Evolutionary conservation across 2,329 filamentous ascomycete genomes (phyloP).

Genomic region (Dactylellina cionopaga): DNA sequence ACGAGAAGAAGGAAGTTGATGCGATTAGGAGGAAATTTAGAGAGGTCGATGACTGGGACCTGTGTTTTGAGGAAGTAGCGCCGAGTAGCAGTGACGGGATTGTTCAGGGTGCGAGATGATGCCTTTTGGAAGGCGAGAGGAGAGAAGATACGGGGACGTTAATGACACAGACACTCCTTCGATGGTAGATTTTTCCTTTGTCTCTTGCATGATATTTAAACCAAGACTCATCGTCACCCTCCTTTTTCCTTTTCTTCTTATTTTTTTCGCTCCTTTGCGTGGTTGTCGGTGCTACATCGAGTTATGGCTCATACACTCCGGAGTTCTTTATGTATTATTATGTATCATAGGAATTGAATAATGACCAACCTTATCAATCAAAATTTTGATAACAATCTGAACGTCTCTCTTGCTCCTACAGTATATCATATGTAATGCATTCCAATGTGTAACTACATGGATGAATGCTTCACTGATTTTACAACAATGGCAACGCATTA

Average conservation of each 20-base stretch:
- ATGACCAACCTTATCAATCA: background rate
- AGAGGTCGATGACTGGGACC: conserved; percentile 47
- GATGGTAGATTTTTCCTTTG: conserved; percentile 32
- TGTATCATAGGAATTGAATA: background rate
- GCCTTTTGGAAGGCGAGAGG: too few species aligned
- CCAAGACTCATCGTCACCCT: too few species aligned
- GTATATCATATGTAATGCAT: too few species aligned
- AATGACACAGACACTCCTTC: conserved; percentile 24
- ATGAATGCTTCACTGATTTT: too few species aligned
- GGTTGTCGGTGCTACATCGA: background rate
- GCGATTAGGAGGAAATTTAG: conserved; percentile 40
- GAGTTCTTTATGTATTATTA: background rate
- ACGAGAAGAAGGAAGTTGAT: conserved; percentile 55
- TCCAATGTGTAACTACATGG: too few species aligned
- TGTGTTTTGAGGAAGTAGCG: conserved; percentile 57
- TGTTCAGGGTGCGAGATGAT: conserved; percentile 29
- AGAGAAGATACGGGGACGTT: background rate
- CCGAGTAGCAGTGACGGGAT: conserved; percentile 43
- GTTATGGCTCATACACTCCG: background rate
- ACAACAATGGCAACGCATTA: too few species aligned
- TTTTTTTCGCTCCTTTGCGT: background rate
- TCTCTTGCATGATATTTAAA: too few species aligned
- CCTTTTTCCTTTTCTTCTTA: too few species aligned
- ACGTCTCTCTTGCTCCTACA: too few species aligned
- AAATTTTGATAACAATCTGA: too few species aligned